Conservation (phyloP, 208 protist genomes). For the Leishmania major region DNA sequence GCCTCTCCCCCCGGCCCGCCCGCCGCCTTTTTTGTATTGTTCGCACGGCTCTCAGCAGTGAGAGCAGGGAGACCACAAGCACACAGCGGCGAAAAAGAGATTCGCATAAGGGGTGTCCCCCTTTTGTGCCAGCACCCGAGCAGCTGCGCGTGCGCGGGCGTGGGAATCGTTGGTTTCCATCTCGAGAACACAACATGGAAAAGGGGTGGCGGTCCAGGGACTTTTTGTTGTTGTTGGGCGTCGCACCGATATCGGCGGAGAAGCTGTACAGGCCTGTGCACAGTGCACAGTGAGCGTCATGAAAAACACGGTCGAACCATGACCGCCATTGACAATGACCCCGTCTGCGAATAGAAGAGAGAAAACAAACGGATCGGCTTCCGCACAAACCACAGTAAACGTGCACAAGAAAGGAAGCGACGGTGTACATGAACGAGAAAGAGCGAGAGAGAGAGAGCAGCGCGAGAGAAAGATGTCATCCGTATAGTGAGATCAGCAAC, state of each 20-base stretch:
- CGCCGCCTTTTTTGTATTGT: neutral
- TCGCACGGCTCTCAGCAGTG: neutral
- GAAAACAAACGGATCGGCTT: neutral
- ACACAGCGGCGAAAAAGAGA: neutral
- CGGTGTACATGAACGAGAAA: neutral
- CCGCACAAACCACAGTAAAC: neutral
- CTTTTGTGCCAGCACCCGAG: neutral
- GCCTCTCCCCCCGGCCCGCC: neutral
- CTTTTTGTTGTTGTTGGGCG: neutral
- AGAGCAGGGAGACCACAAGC: neutral
- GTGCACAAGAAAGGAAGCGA: neutral
- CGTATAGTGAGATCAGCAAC: neutral
- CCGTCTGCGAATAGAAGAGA: neutral
- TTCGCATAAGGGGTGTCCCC: neutral
- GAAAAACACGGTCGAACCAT: neutral
- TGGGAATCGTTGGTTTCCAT: neutral
- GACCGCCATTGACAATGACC: neutral
- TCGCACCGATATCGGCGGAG: neutral
- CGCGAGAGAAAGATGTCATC: neutral
- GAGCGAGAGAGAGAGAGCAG: neutral
- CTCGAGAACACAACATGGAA: neutral
- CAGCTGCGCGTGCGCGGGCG: neutral
- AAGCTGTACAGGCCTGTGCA: neutral
- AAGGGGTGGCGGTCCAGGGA: neutral
- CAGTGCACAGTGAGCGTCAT: too few relatives aligned